Conservation (phyloP, 345 rosid species). For the Rhizophora apiculata region DNA sequence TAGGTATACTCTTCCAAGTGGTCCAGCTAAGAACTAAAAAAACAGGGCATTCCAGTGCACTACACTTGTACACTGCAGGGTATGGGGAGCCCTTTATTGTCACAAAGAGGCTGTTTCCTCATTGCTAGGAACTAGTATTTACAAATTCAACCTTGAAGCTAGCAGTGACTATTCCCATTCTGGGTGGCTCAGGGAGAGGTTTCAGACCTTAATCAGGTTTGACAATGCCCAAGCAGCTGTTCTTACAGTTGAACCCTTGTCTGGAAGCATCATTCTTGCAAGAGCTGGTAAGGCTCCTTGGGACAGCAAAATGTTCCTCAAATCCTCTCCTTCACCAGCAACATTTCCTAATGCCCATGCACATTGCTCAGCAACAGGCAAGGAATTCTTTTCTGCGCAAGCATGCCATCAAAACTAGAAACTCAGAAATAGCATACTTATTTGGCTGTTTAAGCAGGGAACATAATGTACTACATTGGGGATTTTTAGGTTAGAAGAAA, state of each 20-base stretch:
- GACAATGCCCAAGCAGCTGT: constrained; percentile 99
- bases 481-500: not conserved
- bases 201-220: constrained; percentile 80
- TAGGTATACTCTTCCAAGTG: no score
- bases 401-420: constrained; percentile 18
- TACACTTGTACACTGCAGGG: no score
- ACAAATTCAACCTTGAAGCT: no score
- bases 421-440: not conserved
- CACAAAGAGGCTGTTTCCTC: no score
- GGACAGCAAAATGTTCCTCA: constrained; percentile 74
- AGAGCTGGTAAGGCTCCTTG: constrained; percentile 92
- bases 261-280: constrained; percentile 93
- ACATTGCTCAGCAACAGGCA: constrained; percentile 92
- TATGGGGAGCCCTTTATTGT: no score
- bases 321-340: constrained; percentile 95
- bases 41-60: no score
- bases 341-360: constrained; percentile 98
- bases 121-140: no score
- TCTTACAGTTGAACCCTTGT: constrained; percentile 87
- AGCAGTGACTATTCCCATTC: no score
- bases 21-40: no score
- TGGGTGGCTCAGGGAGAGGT: constrained; percentile 2
- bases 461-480: no score
- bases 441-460: not conserved
- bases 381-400: constrained; percentile 75